Conservation (phyloP, 1,139 yeast genomes). For the Hyphopichia burtonii region DNA sequence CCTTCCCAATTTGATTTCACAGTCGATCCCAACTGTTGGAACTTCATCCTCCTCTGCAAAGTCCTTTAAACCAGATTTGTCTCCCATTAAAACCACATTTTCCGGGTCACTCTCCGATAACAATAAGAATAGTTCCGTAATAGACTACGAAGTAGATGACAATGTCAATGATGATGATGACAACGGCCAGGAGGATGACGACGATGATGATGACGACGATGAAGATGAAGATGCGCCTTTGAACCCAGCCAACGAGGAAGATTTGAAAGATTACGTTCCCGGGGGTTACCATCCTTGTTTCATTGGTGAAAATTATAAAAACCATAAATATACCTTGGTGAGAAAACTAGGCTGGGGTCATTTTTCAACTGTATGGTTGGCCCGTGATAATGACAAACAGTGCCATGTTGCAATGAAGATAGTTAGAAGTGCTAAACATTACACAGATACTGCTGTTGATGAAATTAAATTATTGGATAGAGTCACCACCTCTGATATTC, state of each 20-base stretch:
- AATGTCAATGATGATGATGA: slow-evolving; percentile 12
- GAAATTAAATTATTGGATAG: slow-evolving; percentile 67
- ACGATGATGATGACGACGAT: slow-evolving; percentile 42
- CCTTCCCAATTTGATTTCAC: slow-evolving; percentile 17
- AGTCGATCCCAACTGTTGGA: slow-evolving; percentile 25
- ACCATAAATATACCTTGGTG: slow-evolving; percentile 59
- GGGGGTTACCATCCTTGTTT: slow-evolving; percentile 90
- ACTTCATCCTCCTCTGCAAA: slow-evolving; percentile 25
- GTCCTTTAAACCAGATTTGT: slow-evolving; percentile 36
- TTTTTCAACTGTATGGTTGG: slow-evolving; percentile 52
- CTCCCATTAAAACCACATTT: slow-evolving; percentile 37
- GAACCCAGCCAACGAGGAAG: slow-evolving; percentile 61
- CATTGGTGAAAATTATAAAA: slow-evolving; percentile 70
- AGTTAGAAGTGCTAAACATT: slow-evolving; percentile 73
- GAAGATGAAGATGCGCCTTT: slow-evolving; percentile 34
- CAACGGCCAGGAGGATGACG: slow-evolving; percentile 36
- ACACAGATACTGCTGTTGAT: slow-evolving; percentile 83
- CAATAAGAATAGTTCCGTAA: neutral
- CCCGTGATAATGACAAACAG: slow-evolving; percentile 52
- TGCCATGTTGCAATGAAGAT: slow-evolving; percentile 81
- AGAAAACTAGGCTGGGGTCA: slow-evolving; percentile 68
- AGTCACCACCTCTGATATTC: slow-evolving; percentile 40
- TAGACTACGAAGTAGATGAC: slow-evolving; percentile 2
- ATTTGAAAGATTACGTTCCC: slow-evolving; percentile 63
- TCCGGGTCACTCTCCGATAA: slow-evolving; percentile 9